phyloP scores from a whole-genome alignment of 257 asterid genomes.

The Solanum ossicruentum region DNA sequence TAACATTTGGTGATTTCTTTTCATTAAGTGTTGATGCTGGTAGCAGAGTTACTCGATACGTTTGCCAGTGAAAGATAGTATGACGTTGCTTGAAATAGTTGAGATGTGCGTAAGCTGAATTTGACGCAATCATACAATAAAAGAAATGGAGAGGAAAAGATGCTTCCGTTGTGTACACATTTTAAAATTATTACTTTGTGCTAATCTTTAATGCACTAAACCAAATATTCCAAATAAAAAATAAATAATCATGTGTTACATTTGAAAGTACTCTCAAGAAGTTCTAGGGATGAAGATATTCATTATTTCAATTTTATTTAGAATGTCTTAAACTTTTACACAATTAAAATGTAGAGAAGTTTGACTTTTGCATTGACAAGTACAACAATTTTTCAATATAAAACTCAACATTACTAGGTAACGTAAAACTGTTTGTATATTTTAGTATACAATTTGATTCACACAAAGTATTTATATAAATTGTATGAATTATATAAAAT shows the following conservation, averaged over 20 bases:
- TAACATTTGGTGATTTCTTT: neutral
- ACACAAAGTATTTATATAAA: fast-evolving
- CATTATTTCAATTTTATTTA: neutral
- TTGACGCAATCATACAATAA: neutral
- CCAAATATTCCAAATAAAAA: neutral
- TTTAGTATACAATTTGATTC: too few species aligned
- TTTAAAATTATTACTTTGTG: neutral
- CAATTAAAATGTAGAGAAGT: neutral
- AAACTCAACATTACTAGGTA: neutral
- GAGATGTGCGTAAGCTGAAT: neutral
- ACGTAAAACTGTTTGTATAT: too few species aligned
- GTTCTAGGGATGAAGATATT: neutral
- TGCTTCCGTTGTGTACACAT: neutral
- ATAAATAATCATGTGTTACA: neutral
- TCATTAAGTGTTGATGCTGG: neutral
- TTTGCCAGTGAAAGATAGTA: neutral
- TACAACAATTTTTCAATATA: neutral
- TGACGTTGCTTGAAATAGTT: neutral
- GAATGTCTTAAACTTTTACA: neutral
- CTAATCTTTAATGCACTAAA: neutral
- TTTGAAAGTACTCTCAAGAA: neutral
- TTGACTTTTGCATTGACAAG: neutral
- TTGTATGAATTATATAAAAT: too few species aligned
- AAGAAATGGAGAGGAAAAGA: neutral
- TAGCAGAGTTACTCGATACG: neutral